These are phyloP conservation scores for Volvox africanus DNA, from an alignment of 139 green algal genomes.

Conservation along the genomic window DNA sequence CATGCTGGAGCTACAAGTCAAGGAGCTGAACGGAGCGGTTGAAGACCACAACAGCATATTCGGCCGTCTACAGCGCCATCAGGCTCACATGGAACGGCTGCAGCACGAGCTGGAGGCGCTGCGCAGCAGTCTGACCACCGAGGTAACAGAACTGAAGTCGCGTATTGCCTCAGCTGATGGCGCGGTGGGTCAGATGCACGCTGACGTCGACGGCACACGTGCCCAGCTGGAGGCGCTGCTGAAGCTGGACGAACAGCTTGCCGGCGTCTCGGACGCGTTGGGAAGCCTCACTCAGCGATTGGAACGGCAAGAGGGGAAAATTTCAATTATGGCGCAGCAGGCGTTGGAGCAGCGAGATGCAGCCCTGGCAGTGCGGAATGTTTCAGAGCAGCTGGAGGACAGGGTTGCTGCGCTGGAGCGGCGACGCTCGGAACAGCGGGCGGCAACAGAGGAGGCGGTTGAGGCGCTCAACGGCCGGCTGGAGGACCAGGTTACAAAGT, in stretches of 20 bases:
- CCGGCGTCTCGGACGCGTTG: not conserved
- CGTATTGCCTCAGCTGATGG: not conserved
- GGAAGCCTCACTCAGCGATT: not conserved
- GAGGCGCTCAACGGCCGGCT: not conserved
- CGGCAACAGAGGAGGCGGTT: not conserved
- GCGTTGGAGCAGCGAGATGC: not conserved
- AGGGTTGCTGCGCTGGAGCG: not conserved
- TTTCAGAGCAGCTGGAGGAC: not conserved
- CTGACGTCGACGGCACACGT: not conserved
- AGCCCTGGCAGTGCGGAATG: not conserved
- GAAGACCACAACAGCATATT: conserved; percentile 46
- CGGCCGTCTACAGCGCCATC: conserved; percentile 30
- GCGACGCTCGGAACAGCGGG: conserved; percentile 8
- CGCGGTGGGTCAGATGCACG: not conserved
- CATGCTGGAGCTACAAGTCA: conserved; percentile 39
- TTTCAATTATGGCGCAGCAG: not conserved
- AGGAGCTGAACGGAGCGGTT: conserved; percentile 15
- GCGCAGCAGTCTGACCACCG: not conserved
- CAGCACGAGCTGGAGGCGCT: conserved; percentile 15
- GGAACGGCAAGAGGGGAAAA: not conserved
- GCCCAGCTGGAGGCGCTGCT: not conserved
- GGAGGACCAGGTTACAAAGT: not conserved
- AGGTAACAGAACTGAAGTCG: not conserved
- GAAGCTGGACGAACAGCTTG: not conserved
- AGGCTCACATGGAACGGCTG: conserved; percentile 1